Base-by-base conservation (phyloP, 1,139 yeast genomes). In the Kluyveromyces marxianus region DNA sequence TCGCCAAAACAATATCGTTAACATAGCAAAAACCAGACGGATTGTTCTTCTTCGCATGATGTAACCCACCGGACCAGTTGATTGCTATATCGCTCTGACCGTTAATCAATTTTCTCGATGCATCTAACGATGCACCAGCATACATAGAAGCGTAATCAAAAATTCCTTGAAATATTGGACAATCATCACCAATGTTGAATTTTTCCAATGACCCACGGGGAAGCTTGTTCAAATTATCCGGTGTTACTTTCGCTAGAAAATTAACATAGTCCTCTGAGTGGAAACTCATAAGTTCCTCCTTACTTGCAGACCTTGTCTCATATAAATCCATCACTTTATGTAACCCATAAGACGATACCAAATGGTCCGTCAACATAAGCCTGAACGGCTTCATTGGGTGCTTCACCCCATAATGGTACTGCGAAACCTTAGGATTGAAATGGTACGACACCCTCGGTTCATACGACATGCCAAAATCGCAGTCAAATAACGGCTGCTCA, bases 341-440 rank as follows among this genome's bases (percentile, higher is more conserved):
- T 39, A 92, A 69, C 50, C 88, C 88, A 67, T 92, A 92, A 4
- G 86, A 80, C 27, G 84, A 77, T 39, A 92, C 94, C 52, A 92
- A 69, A 64, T 89, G 97, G 66, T 92, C 97, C 0, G 98, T 92
- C 24, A 92, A 74, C 90, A 90, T 84, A 48, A 92, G 71, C 50
- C 98, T 69, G 65, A 92, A 88, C n/a, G 98, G 98, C 62, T 92
- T 92, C 98, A 92, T 92, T 8, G 98, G 98, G 66, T 92, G 98
- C 50, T 81, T 77, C 0, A 88, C 85, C 10, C 97, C 97, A 66
- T 85, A 89, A 60, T 88, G 97, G 65, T 82, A 88, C 56, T 80
- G 76, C 3, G 88, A 75, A 0, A 84, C 95, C 47, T 83, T 81
- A 34, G 94, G 88, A 62, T 89, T 89, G 66, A 78, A 88, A 63